Base-by-base conservation (phyloP, 2,329 filamentous ascomycete species). In the Colletotrichum incanum region DNA sequence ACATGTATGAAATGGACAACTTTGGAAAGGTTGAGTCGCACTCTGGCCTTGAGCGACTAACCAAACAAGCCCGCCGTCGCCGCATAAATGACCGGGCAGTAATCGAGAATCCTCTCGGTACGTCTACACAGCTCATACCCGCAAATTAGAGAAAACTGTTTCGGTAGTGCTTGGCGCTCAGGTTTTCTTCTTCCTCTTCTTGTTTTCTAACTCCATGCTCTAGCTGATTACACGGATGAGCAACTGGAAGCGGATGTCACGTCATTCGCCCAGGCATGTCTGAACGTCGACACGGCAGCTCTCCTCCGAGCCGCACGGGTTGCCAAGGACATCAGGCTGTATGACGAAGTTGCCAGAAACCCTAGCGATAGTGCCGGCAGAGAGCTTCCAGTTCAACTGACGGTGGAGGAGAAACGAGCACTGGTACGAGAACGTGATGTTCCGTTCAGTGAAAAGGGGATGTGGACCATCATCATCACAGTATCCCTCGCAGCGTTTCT, bases 401-500 rank as follows among this genome's bases (percentile, higher is more conserved):
- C 77, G 0, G 26, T 65, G 0, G 76, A 82, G 11, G 84, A 86
- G 74, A 85, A 82, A 55, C 9, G 54, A 3, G 83, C 82, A 0
- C 77, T 86, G 34, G 76, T 76, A 16, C 76, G 77, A 1, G 84
- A 86, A 73, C 80, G 79, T 41, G 82, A 85, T 61, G 76, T 78
- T 0, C 75, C 83, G 0, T 83, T 84, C 49, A 82, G 82, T 12
- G 80, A 85, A 49, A 76, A 75, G 55, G 79, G 80, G 2, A 85
- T 85, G 80, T 71, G 78, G 20, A 77, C 80, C 14, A 83, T 86
- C 63, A 80, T 85, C 49, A 72, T 82, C 41, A 84, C 83, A 1
- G 84, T 86, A 16, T 84, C 83, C 3, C 77, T 85, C 3, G 84
- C 84, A 0, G 84, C 84, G 0, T 82, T 86, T 54, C 75, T 86